Base-by-base conservation (phyloP, 495 filamentous ascomycete species). In the Hyaloscypha variabilis region DNA sequence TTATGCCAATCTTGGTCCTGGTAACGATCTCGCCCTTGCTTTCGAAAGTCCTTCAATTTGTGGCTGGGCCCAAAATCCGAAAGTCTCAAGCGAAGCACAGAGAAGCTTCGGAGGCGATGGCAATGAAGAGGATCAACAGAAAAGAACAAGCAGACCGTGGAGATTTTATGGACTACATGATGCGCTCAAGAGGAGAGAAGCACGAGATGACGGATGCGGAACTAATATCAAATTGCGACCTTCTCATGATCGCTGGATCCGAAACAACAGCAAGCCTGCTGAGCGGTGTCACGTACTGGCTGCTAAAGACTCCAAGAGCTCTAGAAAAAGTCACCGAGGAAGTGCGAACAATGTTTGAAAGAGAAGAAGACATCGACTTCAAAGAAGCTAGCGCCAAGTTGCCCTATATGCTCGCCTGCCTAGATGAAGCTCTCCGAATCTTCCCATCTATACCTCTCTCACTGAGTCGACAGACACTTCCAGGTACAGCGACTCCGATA, bases 221-320 rank as follows among this genome's bases (percentile, higher is more conserved):
- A 46, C 17, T 46, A 17, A 17, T 57, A 21, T 3, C 54, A 31
- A 29, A 29, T 31, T 29, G 19, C 14, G 19, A 29, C 8, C 24
- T 57, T 19, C 28, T 57, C 29, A 21, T 21, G 19, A 57, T 31
- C 13, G 39, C 29, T 29, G 19, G 8, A 31, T 85, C 82, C 34
- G 84, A 87, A 70, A 87, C 85, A 0, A 86, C 81, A 2, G 79
- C 83, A 28, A 84, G 80, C 1, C 71, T 79, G 17, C 72, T 89
- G 3, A 78, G 1, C 76, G 54, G 54, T 13, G 29, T 82, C 8
- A 79, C 79, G 0, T 83, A 78, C 21, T 79, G 81, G 53, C 71
- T 87, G n/a, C 68, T 83, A 3, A 63, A 39, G 1, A 77, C 79
- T 64, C 82, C 80, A 1, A 70, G 73, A 1, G 67, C 72, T 1